Evolutionary conservation across 176 grass and related monocot genomes (phyloP), one percentile per base, ranked within the genome.

Genomic region (Pharus latifolius): DNA sequence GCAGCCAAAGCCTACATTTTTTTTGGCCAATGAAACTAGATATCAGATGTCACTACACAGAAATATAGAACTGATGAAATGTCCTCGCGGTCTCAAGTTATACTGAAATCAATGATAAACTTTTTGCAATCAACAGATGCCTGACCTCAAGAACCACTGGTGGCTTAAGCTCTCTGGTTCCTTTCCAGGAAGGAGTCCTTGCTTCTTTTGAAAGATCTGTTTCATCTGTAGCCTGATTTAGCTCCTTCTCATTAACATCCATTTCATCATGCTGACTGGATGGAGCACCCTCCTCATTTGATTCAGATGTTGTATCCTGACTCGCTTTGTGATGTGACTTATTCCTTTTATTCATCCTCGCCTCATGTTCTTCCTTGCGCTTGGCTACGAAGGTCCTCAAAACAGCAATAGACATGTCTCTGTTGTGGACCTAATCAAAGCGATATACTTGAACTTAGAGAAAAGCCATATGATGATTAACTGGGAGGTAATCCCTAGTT

Each of bases 321-420:
- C 40, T 50, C 10, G 2, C 57, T 56, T 75, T 80, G 11, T 80
- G 7, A 76, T 64, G 65, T 10, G 77, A 57, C 26, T 60, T 85
- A 47, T 76, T 81, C 72, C 60, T 94, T 74, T 85, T 99, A 37
- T 88, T 76, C 51, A 85, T 46, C 68, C 83, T 66, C 60, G 79
- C 56, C 31, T 81, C 87, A 60, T 94, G 82, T 54, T 94, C 95
- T 87, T 99, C 90, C 67, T 94, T 91, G 13, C 81, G 81, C 65
- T 91, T 99, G 44, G 48, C 34, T 56, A 99, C 79, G 60, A 86
- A 99, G 55, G 84, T 82, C 79, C 95, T 90, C 75, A 99, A 76
- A 72, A 99, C 69, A 59, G 90, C 90, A 81, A 99, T 86, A 44
- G 90, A 99, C 84, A 99, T 99, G 32, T 99, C 95, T 80, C 95